Conservation (phyloP, 352 stramenopile genomes). For the Plasmopara viticola region DNA sequence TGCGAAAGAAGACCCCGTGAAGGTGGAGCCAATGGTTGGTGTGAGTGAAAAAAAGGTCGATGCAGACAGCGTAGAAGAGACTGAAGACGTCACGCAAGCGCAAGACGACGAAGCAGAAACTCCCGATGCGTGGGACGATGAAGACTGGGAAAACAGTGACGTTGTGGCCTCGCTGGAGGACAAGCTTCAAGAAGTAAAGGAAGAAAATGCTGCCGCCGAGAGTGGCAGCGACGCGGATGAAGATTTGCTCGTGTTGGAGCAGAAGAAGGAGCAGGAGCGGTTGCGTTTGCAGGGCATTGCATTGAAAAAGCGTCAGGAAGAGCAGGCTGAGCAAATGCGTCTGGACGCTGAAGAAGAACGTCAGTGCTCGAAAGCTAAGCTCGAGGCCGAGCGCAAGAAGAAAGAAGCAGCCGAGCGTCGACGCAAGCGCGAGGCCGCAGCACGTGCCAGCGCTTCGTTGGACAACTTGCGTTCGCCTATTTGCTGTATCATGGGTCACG, state of each 20-base stretch:
- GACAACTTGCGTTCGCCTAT: slow-evolving; percentile 98
- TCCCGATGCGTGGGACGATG: slow-evolving; percentile 76
- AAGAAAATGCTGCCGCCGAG: slow-evolving; percentile 25
- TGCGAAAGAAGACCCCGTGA: slow-evolving; percentile 21
- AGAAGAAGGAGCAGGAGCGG: slow-evolving; percentile 91
- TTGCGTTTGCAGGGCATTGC: slow-evolving; percentile 89
- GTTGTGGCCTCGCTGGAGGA: slow-evolving; percentile 72
- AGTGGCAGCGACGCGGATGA: slow-evolving; percentile 85
- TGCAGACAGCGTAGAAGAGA: no score
- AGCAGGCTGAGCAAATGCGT: slow-evolving; percentile 67
- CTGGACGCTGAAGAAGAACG: slow-evolving; percentile 53
- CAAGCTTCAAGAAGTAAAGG: slow-evolving; percentile 62
- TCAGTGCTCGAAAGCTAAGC: slow-evolving; percentile 78
- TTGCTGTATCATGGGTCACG: slow-evolving; percentile 99
- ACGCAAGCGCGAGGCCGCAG: slow-evolving; percentile 61
- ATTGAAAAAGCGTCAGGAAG: slow-evolving; percentile 92
- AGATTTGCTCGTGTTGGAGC: slow-evolving; percentile 91
- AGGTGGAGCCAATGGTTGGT: neutral
- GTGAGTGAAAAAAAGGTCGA: slow-evolving; percentile 56
- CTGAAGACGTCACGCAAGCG: no score
- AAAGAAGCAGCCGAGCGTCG: slow-evolving; percentile 65
- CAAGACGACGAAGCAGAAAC: slow-evolving; percentile 40
- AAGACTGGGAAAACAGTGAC: slow-evolving; percentile 78
- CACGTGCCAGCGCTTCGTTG: slow-evolving; percentile 79
- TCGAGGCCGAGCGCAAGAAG: slow-evolving; percentile 82